Base-by-base conservation (phyloP, 345 rosid genomes). In the Balakata baccata region DNA sequence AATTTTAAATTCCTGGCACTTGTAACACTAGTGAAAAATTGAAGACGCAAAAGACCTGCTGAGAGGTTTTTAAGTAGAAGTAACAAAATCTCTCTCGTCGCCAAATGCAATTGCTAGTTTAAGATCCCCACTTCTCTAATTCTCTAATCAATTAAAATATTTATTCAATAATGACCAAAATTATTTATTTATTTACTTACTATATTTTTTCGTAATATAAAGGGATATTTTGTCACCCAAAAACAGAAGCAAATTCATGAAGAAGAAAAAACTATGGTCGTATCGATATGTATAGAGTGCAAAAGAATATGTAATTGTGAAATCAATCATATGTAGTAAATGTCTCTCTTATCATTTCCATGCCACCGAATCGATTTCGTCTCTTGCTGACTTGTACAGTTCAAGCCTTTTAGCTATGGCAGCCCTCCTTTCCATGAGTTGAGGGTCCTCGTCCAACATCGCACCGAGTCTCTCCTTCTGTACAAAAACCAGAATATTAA, bases 371-470 rank as follows among this genome's bases (percentile, higher is more conserved):
- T 95, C 98, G 6, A 95, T 95, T 78, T 95, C 99, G 62, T 95
- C 99, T 84, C 98, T 86, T 16, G 99, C 99, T 11, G 93, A 88
- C 75, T 95, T 92, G 88, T 95, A 92, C 49, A 95, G 89, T 75
- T 92, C 97, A 3, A 92, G 99, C 84, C 98, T 88, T 77, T 91
- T 91, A 6, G 94, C 96, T 5, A 95, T 80, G 59, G 82, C 66
- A 60, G 80, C 72, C 84, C 98, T 91, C 81, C 77, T 88, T 49
- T 90, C 99, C 99, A 95, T 95, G 29, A 95, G 89, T 65, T 90
- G 92, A 6, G 99, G 99, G 79, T 95, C 99, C 82, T 95, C 99
- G 57, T 92, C 99, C 85, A 95, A 75, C 99, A 92, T 95, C 11
- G 88, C 85, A 2, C 99, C 91, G 18, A 95, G 92, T 80, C 86